Base-by-base conservation (phyloP, 768 basidiomycete genomes). In the Suillus tomentosus region DNA sequence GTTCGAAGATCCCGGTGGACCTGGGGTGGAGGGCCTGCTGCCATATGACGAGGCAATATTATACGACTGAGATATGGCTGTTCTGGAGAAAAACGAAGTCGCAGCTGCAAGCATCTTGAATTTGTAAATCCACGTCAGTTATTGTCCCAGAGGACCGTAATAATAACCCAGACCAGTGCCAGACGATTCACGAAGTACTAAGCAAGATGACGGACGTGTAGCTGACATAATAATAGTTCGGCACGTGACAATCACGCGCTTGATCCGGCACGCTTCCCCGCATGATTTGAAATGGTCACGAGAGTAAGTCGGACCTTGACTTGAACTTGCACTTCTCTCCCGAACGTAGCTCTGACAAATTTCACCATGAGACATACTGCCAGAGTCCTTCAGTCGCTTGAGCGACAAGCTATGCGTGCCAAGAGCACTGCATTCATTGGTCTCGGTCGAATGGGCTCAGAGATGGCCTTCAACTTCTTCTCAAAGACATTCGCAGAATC, bases 391-490 rank as follows among this genome's bases (percentile, higher is more conserved):
- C 80, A 81, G 62, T 71, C 70, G 3, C 64, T 82, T 17, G 73
- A 79, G 36, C 76, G 75, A 45, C 69, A 73, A 13, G 67, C 72
- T 6, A 58, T 72, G 45, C 84, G 86, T 43, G 70, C 76, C 24
- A 84, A 79, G 61, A 85, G 82, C 73, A 85, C 87, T 40, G 87
- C 86, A 61, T 95, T 96, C 78, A 89, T 96, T 60, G 94, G 94
- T 10, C 84, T 96, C 14, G 94, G 94, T 47, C 84, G 88, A 51
- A 95, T 96, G 94, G 94, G 94, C 48, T 86, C 85, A 51, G 89
- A 93, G 74, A 95, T 95, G 94, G 85, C 87, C 15, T 83, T 81
- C 75, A 95, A 95, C 75, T 83, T 95, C 58, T 92, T 94, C 79
- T 87, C 88, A 0, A 92, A 92, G 74, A 83, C 84, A 66, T 78